Conservation (phyloP, 1,139 yeast genomes). For the Pneumocystis oryctolagi region DNA sequence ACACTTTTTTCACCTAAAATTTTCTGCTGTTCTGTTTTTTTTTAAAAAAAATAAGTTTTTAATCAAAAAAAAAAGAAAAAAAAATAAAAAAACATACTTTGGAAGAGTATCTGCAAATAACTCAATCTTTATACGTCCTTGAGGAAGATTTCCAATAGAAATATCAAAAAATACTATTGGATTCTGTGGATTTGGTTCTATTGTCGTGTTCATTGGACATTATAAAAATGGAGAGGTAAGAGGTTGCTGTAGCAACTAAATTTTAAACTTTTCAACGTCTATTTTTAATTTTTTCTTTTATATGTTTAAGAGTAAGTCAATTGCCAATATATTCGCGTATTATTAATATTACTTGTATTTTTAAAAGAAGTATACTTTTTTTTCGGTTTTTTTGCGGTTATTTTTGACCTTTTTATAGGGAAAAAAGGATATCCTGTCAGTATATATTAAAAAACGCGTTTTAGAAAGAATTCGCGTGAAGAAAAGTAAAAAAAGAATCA, state of each 20-base stretch:
- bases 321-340: not conserved
- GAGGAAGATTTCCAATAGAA: conserved; percentile 18
- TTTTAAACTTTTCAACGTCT: not conserved
- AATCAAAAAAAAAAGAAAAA: conserved; percentile 21
- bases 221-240: not conserved
- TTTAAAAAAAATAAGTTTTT: not conserved
- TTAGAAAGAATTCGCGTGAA: not conserved
- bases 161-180: conserved; percentile 4
- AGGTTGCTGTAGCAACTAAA: not conserved
- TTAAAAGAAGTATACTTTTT: not conserved
- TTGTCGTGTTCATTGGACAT: not conserved
- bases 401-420: not conserved
- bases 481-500: not conserved
- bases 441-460: not conserved
- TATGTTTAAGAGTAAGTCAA: not conserved
- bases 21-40: conserved; percentile 30
- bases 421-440: not conserved
- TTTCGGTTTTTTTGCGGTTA: not conserved
- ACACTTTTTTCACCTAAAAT: conserved; percentile 28
- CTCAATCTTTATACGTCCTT: conserved; percentile 35
- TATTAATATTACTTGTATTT: not conserved
- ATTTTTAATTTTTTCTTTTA: not conserved
- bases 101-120: conserved; percentile 32
- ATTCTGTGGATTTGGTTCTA: not conserved
- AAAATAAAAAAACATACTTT: conserved; percentile 22